Base-by-base conservation (phyloP, 352 stramenopile genomes). In the Saprolegnia diclina region DNA sequence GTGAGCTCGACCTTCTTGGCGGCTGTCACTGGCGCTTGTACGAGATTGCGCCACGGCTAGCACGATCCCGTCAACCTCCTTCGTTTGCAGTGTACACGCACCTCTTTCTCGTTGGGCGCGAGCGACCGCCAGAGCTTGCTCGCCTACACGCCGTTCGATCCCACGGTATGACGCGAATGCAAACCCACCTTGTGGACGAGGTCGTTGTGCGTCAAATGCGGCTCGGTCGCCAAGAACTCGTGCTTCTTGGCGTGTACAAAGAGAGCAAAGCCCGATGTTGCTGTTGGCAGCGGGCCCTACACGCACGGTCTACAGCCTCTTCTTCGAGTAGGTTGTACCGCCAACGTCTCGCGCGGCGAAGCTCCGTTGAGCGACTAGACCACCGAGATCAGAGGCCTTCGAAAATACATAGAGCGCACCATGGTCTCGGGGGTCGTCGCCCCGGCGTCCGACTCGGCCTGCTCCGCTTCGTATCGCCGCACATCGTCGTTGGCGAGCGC, bases 401-500 rank as follows among this genome's bases (percentile, higher is more conserved):
- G 46, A 21, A 22, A 10, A 21, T 11, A 7, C 46, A 55, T 7
- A 6, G 46, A 26, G 5, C 46, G n/a, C n/a, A n/a, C n/a, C n/a
- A n/a, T 59, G 52, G n/a, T 22, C 16, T 22, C 29, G 6, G n/a
- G 13, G 7, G n/a, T 37, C 4, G 4, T 7, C n/a, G 24, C 16
- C 19, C 16, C 16, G 5, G 19, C 5, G 6, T 16, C 26, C 7
- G 52, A 10, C 24, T 16, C 52, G 19, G 57, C 37, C 14, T 5
- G 19, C 26, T 71, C 69, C 1, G 35, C 35, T 18, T 56, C 26
- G 0, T 71, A 48, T 35, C 18, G 22, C 5, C 71, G 57, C 26
- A 32, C 48, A 5, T 73, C 57, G 46, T 81, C 71, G 21, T 57
- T 59, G 4, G 76, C 76, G 37, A 81, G 64, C 46, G 77, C 77